Evolutionary conservation across 345 rosid species (phyloP), one percentile per base, ranked within the genome.

Genomic region (Citrus inodora): DNA sequence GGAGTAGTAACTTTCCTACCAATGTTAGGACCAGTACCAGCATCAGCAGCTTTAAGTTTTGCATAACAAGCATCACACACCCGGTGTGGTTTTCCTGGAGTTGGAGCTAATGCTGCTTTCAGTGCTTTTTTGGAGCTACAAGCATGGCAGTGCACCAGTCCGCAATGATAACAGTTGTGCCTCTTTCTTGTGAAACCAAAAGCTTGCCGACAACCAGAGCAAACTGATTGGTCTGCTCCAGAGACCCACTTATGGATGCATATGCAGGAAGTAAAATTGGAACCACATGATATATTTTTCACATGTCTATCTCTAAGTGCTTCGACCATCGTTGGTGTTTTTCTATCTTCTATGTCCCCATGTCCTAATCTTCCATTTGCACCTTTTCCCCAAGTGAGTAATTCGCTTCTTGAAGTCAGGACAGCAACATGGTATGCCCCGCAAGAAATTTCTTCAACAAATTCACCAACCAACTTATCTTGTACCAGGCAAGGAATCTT

Each of bases 171-270:
- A 79, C 99, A 96, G 65, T 94, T 91, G 74, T 96, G 99, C 67
- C 98, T 90, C 88, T 96, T 96, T 81, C 92, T 88, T 27, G 99
- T 96, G 82, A 96, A 96, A 19, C 99, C 98, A 73, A 96, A 96
- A 24, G 97, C 92, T 81, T 91, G 98, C 53, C 97, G 89, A 77
- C 99, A 96, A 14, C 94, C 91, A 37, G 95, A 89, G 87, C 99
- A 96, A 80, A 94, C 83, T 13, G 98, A 96, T 74, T 94, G 99
- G 76, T 96, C 99, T 7, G 92, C 91, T 35, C 98, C 98, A 0
- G 98, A 92, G 67, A 92, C 92, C 99, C 99, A 96, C 75, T 96
- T 96, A 82, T 94, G 99, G 75, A 91, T 91, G 83, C 97, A 96
- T 77, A 96, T 92, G 74, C 94, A 87, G 28, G 98, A 90, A 56